Percentiles rank a stretch among this genome's conserved stretches.
Conservation (phyloP, 139 green algal species). For the Chlamydomonas sp. region DNA sequence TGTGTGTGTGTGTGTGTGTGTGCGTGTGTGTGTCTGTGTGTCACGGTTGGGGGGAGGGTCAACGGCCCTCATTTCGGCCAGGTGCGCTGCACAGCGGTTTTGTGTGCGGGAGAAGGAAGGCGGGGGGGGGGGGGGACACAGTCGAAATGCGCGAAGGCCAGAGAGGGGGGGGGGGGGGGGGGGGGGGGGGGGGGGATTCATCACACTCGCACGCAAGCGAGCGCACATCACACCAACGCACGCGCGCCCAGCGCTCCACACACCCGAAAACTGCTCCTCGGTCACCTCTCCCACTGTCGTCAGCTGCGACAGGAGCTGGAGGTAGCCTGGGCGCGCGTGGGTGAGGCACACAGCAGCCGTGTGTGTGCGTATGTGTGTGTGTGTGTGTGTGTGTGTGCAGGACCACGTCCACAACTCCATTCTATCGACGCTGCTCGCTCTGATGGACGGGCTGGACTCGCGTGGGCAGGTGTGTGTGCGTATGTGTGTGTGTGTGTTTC, state of each 20-base stretch:
- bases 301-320: conserved; percentile 67
- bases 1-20: background rate
- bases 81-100: too few relatives aligned
- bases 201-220: background rate
- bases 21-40: too few relatives aligned
- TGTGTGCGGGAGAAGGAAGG: background rate
- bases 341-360: background rate
- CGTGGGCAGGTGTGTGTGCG: too few relatives aligned
- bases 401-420: too few relatives aligned
- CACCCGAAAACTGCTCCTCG: conserved; percentile 46
- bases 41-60: too few relatives aligned
- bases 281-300: conserved; percentile 66
- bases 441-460: too few relatives aligned
- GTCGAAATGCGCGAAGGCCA: background rate
- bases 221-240: background rate
- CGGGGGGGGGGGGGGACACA: too few relatives aligned
- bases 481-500: too few relatives aligned
- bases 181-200: background rate
- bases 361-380: background rate
- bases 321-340: conserved; percentile 48
- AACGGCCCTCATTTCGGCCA: too few relatives aligned
- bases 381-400: background rate
- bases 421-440: too few relatives aligned
- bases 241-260: conserved; percentile 10
- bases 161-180: too few relatives aligned